Percentiles rank a stretch among this genome's conserved stretches.
Evolutionary conservation across 1,284 basidiomycete genomes (phyloP).

Genomic region (Quambalaria eucalypti): DNA sequence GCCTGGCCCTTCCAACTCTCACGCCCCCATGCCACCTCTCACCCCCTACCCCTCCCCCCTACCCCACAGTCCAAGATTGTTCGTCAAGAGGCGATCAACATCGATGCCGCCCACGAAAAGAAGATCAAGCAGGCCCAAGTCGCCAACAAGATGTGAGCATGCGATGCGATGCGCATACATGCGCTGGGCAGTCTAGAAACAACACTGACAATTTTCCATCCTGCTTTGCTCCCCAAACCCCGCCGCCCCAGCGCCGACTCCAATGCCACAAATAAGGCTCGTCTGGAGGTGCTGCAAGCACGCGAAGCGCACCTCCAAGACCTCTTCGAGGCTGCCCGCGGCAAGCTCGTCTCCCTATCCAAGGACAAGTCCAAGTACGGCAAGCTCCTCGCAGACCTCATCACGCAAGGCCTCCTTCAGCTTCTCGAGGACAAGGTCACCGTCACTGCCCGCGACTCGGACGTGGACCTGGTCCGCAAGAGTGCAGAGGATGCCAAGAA

Average conservation of each 20-base stretch:
- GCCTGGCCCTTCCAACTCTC: background rate
- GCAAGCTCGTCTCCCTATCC: slow-evolving; percentile 59
- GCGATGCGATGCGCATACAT: background rate
- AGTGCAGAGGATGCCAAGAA: slow-evolving; percentile 60
- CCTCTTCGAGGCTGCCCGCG: slow-evolving; percentile 70
- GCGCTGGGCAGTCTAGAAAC: background rate
- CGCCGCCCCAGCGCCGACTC: slow-evolving; percentile 69
- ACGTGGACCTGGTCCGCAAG: slow-evolving; percentile 47
- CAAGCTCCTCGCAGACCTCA: slow-evolving; percentile 49
- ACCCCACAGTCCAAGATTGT: slow-evolving; percentile 37
- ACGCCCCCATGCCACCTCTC: background rate
- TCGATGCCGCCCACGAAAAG: slow-evolving; percentile 41
- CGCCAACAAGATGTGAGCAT: slow-evolving; percentile 42
- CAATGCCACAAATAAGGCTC: slow-evolving; percentile 85
- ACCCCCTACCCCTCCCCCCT: background rate
- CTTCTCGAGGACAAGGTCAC: slow-evolving; percentile 38
- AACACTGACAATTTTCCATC: background rate
- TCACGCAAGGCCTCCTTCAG: slow-evolving; percentile 53
- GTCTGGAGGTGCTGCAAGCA: slow-evolving; percentile 78
- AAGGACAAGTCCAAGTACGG: slow-evolving; percentile 57
- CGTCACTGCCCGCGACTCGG: slow-evolving; percentile 30
- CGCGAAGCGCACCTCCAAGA: slow-evolving; percentile 86
- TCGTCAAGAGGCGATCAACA: slow-evolving; percentile 39
- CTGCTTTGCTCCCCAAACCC: background rate
- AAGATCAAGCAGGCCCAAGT: slow-evolving; percentile 43